These are phyloP conservation scores for Lentinus tigrinus DNA, from an alignment of 768 basidiomycete genomes.

Conservation along the genomic window DNA sequence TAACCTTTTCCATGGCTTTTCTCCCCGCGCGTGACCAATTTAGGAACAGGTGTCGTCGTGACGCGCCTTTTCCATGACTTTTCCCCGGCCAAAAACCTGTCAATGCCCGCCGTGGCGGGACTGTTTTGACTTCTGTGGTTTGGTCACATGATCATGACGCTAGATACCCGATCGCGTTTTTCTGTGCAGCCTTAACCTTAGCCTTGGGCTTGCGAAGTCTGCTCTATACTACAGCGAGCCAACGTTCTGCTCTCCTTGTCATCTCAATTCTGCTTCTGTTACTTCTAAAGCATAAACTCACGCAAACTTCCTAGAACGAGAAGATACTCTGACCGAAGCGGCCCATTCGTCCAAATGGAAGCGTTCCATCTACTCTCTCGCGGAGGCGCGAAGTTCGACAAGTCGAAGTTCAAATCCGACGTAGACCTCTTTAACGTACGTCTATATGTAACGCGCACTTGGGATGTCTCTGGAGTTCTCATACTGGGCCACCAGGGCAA, in stretches of 20 bases:
- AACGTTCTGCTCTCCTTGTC: too few species aligned
- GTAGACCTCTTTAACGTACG: conserved; percentile 67
- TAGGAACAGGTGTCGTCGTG: too few species aligned
- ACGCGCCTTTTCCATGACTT: too few species aligned
- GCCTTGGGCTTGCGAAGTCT: too few species aligned
- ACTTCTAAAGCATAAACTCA: not conserved
- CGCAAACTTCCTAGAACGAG: not conserved
- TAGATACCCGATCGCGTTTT: not conserved
- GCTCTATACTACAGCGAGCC: too few species aligned
- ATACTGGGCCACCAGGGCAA: conserved; percentile 6
- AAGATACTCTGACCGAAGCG: not conserved
- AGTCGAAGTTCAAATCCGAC: conserved; percentile 67
- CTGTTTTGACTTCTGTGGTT: too few species aligned
- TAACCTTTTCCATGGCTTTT: too few species aligned
- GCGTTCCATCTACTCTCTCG: conserved; percentile 88
- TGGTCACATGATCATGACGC: not conserved
- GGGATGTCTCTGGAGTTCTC: not conserved
- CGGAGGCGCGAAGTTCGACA: conserved; percentile 83
- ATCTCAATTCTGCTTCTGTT: too few species aligned
- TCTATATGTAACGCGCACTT: not conserved
- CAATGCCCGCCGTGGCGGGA: too few species aligned
- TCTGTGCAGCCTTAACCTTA: not conserved
- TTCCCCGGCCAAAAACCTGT: too few species aligned
- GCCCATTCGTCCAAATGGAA: conserved; percentile 50
- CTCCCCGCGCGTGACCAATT: too few species aligned